These are phyloP conservation scores for Aspergillus sp. DNA, from an alignment of 2,329 filamentous ascomycete species.

Conservation along the genomic window DNA sequence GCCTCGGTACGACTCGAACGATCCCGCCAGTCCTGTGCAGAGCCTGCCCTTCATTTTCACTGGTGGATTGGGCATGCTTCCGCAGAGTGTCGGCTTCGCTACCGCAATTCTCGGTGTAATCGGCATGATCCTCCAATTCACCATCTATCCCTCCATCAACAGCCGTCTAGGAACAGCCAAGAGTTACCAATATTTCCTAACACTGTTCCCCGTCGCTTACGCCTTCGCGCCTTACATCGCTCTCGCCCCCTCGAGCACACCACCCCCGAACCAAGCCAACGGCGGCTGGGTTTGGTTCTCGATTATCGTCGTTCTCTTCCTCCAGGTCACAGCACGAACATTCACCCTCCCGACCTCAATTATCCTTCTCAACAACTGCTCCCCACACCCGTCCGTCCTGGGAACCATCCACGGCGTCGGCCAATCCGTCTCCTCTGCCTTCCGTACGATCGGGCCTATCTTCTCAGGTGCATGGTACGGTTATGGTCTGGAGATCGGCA, in stretches of 20 bases:
- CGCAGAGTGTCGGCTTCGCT: constrained; percentile 68
- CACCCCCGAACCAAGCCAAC: constrained; percentile 39
- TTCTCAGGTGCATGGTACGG: constrained; percentile 58
- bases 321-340: constrained; percentile 72
- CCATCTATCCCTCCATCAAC: constrained; percentile 69
- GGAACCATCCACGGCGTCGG: constrained; percentile 61
- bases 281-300: constrained; percentile 61
- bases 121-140: constrained; percentile 69
- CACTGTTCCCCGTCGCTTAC: constrained; percentile 71
- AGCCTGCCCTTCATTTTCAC: constrained; percentile 59
- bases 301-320: constrained; percentile 62
- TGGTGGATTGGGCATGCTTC: constrained; percentile 71
- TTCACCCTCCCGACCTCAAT: constrained; percentile 63
- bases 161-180: constrained; percentile 65
- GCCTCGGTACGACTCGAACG: constrained; percentile 53
- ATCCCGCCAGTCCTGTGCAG: constrained; percentile 43
- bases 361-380: constrained; percentile 61
- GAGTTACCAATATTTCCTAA: constrained; percentile 66
- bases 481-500: constrained; percentile 52
- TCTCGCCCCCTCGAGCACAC: constrained; percentile 60
- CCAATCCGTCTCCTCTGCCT: constrained; percentile 55
- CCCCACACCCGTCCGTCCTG: constrained; percentile 59
- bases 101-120: constrained; percentile 74
- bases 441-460: constrained; percentile 58
- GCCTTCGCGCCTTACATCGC: constrained; percentile 70